phyloP scores from a whole-genome alignment of 2,329 filamentous ascomycete species.

The Fusarium burgessii region DNA sequence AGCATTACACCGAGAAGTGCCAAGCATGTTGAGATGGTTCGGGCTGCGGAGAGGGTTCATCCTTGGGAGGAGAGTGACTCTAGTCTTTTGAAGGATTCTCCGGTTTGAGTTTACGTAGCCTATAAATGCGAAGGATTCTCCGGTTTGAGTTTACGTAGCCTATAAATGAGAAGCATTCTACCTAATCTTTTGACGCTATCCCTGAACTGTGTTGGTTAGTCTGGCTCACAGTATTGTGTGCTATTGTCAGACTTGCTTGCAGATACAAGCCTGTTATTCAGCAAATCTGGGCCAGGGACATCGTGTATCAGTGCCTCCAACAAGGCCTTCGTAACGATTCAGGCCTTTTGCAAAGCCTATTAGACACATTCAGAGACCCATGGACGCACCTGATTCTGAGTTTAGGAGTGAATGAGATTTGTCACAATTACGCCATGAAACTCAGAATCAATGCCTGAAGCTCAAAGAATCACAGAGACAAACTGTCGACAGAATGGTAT shows the following conservation, averaged over 20 bases:
- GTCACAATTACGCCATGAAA: no score
- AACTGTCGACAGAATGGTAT: background rate
- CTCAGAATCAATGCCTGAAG: background rate
- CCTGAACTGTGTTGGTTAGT: background rate
- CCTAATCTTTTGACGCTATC: no score
- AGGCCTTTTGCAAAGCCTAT: no score
- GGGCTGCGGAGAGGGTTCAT: slow-evolving; percentile 28
- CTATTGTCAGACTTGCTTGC: background rate
- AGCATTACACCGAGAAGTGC: slow-evolving; percentile 37
- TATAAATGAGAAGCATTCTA: background rate
- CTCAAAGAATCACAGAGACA: background rate
- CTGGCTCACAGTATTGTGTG: background rate
- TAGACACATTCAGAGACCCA: no score
- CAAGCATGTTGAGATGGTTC: slow-evolving; percentile 32
- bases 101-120: background rate
- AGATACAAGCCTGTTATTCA: no score
- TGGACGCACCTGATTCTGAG: no score
- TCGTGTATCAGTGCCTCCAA: no score
- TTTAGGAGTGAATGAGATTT: no score
- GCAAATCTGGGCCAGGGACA: no score
- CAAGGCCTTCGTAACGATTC: no score
- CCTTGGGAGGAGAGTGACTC: slow-evolving; percentile 45
- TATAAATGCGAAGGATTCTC: no score
- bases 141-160: background rate
- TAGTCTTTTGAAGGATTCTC: slow-evolving; percentile 6